Conservation (phyloP, 305 asterid genomes). For the Rubia tinctorum region DNA sequence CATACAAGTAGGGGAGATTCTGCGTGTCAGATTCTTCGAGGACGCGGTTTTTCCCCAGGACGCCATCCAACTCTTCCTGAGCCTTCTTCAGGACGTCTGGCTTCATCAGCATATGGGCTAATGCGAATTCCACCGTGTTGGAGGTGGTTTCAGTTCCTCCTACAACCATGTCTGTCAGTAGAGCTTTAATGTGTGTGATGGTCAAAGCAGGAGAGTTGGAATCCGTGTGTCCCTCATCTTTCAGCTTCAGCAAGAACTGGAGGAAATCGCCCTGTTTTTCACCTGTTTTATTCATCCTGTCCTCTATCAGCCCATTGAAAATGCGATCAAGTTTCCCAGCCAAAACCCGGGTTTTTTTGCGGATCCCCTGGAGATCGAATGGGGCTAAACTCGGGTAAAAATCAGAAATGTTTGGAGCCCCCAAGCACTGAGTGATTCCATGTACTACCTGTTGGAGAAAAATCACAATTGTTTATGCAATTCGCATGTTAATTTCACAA, state of each 20-base stretch:
- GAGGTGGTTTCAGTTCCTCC: background rate
- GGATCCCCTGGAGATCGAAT: background rate
- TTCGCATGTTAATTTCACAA: too few species aligned
- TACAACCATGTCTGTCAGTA: background rate
- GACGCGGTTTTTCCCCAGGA: background rate
- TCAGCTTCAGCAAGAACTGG: constrained; percentile 9
- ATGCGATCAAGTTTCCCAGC: background rate
- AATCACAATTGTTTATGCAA: background rate
- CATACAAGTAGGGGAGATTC: constrained; percentile 3
- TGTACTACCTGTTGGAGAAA: background rate
- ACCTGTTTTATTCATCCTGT: background rate
- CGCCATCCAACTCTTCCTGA: background rate
- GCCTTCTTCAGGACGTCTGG: background rate
- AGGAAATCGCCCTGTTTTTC: background rate
- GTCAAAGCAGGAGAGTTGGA: background rate
- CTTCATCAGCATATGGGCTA: constrained; percentile 1
- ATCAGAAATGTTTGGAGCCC: constrained; percentile 1
- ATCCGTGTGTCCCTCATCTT: background rate
- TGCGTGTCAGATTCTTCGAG: constrained; percentile 1
- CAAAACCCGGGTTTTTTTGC: background rate
- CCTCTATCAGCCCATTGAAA: background rate
- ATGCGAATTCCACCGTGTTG: background rate
- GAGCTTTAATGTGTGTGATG: background rate
- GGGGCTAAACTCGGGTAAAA: constrained; percentile 4
- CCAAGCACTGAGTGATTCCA: background rate